Conservation (phyloP, 805 yeast species). For the Kluyveromyces dobzhanskii region DNA sequence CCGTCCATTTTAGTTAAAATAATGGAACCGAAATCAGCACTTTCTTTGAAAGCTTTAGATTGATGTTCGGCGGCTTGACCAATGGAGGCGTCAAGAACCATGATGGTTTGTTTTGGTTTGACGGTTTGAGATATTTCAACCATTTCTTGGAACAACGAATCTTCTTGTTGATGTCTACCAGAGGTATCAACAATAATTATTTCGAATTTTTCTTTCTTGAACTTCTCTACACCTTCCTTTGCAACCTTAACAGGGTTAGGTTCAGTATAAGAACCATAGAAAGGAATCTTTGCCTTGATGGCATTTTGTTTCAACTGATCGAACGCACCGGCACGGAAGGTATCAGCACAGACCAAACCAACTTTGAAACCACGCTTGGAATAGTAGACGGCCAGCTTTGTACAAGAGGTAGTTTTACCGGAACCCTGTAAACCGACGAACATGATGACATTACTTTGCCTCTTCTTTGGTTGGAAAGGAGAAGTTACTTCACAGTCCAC, state of each 20-base stretch:
- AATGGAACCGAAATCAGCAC: conserved; percentile 89
- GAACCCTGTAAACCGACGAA: conserved; percentile 98
- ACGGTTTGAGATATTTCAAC: conserved; percentile 83
- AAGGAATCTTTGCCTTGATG: conserved; percentile 88
- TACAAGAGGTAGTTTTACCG: conserved; percentile 97
- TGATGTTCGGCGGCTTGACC: conserved; percentile 98
- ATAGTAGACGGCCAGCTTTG: conserved; percentile 90
- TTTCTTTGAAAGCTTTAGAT: conserved; percentile 87
- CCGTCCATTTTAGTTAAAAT: conserved; percentile 96
- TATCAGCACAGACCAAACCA: conserved; percentile 97
- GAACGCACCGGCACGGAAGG: conserved; percentile 99
- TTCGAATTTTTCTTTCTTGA: conserved; percentile 85
- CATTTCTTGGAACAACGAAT: conserved; percentile 88
- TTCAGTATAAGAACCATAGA: conserved; percentile 90
- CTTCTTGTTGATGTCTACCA: conserved; percentile 95
- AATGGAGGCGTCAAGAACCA: conserved; percentile 95
- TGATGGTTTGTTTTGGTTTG: conserved; percentile 89
- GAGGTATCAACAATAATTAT: conserved; percentile 94
- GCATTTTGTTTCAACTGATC: conserved; percentile 98
- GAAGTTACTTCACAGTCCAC: conserved; percentile 53
- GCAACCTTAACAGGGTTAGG: conserved; percentile 94
- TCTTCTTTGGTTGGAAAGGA: conserved; percentile 80
- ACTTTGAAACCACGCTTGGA: conserved; percentile 90
- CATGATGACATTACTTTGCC: conserved; percentile 77
- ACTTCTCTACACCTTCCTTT: conserved; percentile 81